These are phyloP conservation scores for Neurospora terricola DNA, from an alignment of 495 filamentous ascomycete species.

Conservation along the genomic window DNA sequence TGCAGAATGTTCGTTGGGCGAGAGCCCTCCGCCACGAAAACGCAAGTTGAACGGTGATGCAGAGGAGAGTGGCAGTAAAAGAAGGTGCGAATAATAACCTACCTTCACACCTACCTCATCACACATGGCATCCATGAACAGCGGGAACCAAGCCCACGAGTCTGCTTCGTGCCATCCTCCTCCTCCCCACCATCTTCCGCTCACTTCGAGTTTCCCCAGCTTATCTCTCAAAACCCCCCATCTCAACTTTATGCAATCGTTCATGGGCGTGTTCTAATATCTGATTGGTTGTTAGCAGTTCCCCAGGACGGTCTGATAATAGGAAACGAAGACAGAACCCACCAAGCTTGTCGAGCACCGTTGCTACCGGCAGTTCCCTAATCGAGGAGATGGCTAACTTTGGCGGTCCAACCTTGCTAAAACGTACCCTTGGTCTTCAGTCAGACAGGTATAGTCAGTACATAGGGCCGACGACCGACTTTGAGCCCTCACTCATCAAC, in stretches of 20 bases:
- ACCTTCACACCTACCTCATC: slow-evolving; percentile 9
- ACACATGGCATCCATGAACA: slow-evolving; percentile 1
- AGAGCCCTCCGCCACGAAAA: slow-evolving; percentile 63
- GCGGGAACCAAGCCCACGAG: slow-evolving; percentile 9
- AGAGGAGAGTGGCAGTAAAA: slow-evolving; percentile 45
- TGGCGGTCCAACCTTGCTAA: slow-evolving; percentile 48
- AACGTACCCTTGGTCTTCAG: slow-evolving; percentile 57
- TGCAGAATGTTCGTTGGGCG: slow-evolving; percentile 52
- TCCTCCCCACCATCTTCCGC: not conserved
- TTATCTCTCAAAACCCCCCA: not conserved
- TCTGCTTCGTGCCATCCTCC: not conserved
- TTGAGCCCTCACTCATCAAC: slow-evolving; percentile 63
- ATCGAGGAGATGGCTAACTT: slow-evolving; percentile 54
- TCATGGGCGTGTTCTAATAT: slow-evolving; percentile 23
- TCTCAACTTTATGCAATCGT: slow-evolving; percentile 5
- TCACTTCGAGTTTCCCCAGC: not conserved
- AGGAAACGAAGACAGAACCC: slow-evolving; percentile 41
- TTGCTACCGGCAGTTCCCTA: slow-evolving; percentile 38
- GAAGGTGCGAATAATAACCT: slow-evolving; percentile 37
- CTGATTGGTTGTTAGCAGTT: slow-evolving; percentile 37
- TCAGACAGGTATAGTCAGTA: slow-evolving; percentile 52
- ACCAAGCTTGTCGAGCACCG: slow-evolving; percentile 44
- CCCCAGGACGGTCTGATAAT: slow-evolving; percentile 43
- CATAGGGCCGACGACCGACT: slow-evolving; percentile 60
- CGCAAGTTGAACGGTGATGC: slow-evolving; percentile 56